Evolutionary conservation across 768 basidiomycete species (phyloP).

Genomic region (Galerina sulciceps): DNA sequence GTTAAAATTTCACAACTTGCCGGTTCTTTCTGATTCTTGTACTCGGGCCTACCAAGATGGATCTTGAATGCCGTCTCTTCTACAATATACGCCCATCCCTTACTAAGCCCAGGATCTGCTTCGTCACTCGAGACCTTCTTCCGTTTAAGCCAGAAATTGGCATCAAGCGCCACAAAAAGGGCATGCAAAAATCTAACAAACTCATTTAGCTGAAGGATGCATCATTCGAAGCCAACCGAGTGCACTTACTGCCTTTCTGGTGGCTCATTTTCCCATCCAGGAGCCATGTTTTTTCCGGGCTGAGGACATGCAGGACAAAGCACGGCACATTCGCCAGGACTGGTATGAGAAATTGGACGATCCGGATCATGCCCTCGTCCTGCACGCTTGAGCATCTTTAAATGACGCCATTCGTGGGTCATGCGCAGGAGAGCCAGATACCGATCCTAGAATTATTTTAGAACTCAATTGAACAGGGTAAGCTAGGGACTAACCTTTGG

Average conservation of each 20-base stretch:
- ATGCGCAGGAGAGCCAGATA: slow-evolving; percentile 1
- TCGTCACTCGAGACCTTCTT: slow-evolving; percentile 26
- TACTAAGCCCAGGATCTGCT: slow-evolving; percentile 29
- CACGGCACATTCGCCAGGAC: slow-evolving; percentile 29
- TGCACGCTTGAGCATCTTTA: slow-evolving; percentile 28
- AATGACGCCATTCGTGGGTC: slow-evolving; percentile 5
- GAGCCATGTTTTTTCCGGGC: slow-evolving; percentile 30
- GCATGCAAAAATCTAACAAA: slow-evolving; percentile 26
- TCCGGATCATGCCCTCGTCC: slow-evolving; percentile 24
- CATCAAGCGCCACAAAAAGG: slow-evolving; percentile 25
- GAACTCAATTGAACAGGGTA: too few species aligned
- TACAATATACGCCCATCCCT: slow-evolving; percentile 33
- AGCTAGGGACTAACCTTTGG: slow-evolving; percentile 22
- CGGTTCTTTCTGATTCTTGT: slow-evolving; percentile 22
- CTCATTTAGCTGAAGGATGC: too few species aligned
- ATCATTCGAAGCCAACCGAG: too few species aligned
- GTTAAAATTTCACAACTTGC: slow-evolving; percentile 18
- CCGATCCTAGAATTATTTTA: slow-evolving; percentile 3
- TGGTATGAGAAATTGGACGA: slow-evolving; percentile 18
- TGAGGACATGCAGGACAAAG: slow-evolving; percentile 38
- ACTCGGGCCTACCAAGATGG: slow-evolving; percentile 24
- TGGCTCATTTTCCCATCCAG: slow-evolving; percentile 21
- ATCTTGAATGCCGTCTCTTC: slow-evolving; percentile 25
- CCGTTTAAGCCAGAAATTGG: slow-evolving; percentile 34
- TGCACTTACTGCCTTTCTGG: too few species aligned